Base-by-base conservation (phyloP, 228 moss, liverwort and hornwort genomes). In the Sphagnum fallax region DNA sequence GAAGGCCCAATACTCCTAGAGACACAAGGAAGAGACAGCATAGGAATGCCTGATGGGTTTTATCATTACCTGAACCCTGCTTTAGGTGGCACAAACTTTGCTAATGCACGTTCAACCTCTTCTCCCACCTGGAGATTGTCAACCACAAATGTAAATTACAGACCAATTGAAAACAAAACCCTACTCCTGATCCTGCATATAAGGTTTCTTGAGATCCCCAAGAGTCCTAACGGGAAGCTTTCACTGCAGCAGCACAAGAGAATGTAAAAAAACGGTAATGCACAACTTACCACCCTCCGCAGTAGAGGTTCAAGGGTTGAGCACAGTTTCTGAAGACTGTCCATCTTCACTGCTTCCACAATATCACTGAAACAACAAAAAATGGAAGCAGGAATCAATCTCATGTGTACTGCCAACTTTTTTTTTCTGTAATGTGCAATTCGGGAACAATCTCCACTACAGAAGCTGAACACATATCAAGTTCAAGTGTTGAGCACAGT, bases 301-400 rank as follows among this genome's bases (percentile, higher is more conserved):
- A 92, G 82, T 16, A 92, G 69, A 53, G 92, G 92, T 75, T 92
- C 92, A 62, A 92, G 66, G n/a, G 85, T 92, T 9, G 92, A 89
- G 72, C 85, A 89, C 16, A 92, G 68, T 69, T 92, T 92, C 73
- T 92, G 92, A 59, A 92, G 67, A 70, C 92, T 87, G 67, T 89
- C 92, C 83, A 85, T 82, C 74, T 89, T 92, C 76, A 92, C 83
- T 10, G 85, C 89, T 69, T 92, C 92, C 49, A 92, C 85, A 67
- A 92, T 89, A 48, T 85, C 92, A 79, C 89, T 89, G 83, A 1
- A 55, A 55, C 55, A 55, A 55, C 55, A 55, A 8, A 55, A 8
- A 55, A 55, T 55, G 12, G 9, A 55, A 55, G 55, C 55, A 8
- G 12, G 12, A 55, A 55, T 8, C 9, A 55, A 5, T 63, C 32